Percentiles rank a stretch among this genome's conserved stretches.
Evolutionary conservation across 306 rosid species (phyloP).

Genomic region (Psophocarpus tetragonolobus): DNA sequence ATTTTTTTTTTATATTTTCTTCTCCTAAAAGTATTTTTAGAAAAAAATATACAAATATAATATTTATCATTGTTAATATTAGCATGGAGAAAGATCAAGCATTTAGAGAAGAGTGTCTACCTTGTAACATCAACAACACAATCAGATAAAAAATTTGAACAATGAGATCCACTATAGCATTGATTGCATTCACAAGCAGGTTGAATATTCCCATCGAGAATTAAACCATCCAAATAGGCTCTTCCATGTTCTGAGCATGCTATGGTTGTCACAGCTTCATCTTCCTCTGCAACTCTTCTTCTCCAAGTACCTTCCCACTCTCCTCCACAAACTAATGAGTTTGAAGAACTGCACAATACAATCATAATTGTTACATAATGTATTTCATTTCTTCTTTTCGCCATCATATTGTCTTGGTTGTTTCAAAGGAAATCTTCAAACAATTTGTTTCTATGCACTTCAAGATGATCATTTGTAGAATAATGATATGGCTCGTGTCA

Average conservation of each 20-base stretch:
- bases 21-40: too few relatives aligned
- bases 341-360: background rate
- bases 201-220: conserved; percentile 28
- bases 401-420: background rate
- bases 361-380: background rate
- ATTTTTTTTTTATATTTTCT: too few relatives aligned
- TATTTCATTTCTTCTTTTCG: background rate
- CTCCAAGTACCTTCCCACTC: conserved; percentile 44
- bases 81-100: too few relatives aligned
- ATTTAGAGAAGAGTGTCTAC: too few relatives aligned
- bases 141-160: conserved; percentile 30
- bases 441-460: background rate
- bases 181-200: conserved; percentile 58
- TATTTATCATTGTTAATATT: too few relatives aligned
- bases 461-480: background rate
- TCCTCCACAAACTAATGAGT: background rate
- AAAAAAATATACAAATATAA: too few relatives aligned
- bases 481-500: background rate
- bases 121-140: too few relatives aligned
- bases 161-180: conserved; percentile 47
- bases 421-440: background rate
- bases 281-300: conserved; percentile 44
- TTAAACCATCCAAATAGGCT: conserved; percentile 50
- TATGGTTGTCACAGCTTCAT: conserved; percentile 48
- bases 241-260: conserved; percentile 62